Percentiles rank a stretch among this genome's conserved stretches.
phyloP scores from a whole-genome alignment of 805 yeast genomes.

The Ascoidea rubescens region DNA sequence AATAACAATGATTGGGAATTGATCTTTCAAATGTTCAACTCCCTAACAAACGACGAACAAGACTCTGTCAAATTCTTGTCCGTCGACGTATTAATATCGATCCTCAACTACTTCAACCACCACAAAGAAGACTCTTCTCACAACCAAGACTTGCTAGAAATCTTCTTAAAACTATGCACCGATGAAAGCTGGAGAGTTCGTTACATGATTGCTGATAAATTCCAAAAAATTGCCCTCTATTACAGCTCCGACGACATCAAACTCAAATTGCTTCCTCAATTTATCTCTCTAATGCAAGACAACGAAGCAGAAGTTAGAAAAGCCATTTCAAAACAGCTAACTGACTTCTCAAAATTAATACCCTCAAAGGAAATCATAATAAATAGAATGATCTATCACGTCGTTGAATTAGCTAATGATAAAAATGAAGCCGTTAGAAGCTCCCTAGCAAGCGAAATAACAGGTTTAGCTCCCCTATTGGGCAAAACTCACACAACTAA shows the following conservation, averaged over 20 bases:
- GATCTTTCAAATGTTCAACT: constrained; percentile 70
- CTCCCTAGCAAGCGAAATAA: constrained; percentile 77
- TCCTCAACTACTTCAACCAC: constrained; percentile 52
- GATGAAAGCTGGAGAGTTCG: constrained; percentile 98
- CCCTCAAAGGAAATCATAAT: constrained; percentile 37
- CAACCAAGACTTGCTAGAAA: constrained; percentile 45
- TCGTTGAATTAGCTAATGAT: constrained; percentile 75
- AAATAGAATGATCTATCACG: constrained; percentile 66
- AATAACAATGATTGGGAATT: constrained; percentile 60
- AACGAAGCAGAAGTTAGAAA: constrained; percentile 95
- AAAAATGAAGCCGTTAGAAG: constrained; percentile 89
- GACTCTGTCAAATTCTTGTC: constrained; percentile 89
- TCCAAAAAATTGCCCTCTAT: constrained; percentile 55
- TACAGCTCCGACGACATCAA: constrained; percentile 46
- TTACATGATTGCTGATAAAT: constrained; percentile 94
- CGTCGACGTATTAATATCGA: constrained; percentile 77
- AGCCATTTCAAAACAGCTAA: constrained; percentile 85
- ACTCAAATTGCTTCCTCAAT: constrained; percentile 37
- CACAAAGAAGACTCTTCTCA: constrained; percentile 39
- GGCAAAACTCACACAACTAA: constrained; percentile 78
- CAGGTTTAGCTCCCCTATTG: constrained; percentile 74
- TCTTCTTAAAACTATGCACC: constrained; percentile 56
- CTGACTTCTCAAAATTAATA: constrained; percentile 50
- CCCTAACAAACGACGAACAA: constrained; percentile 71
- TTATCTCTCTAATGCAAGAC: constrained; percentile 72